Base-by-base conservation (phyloP, 257 asterid genomes). In the Solanum arcanum region DNA sequence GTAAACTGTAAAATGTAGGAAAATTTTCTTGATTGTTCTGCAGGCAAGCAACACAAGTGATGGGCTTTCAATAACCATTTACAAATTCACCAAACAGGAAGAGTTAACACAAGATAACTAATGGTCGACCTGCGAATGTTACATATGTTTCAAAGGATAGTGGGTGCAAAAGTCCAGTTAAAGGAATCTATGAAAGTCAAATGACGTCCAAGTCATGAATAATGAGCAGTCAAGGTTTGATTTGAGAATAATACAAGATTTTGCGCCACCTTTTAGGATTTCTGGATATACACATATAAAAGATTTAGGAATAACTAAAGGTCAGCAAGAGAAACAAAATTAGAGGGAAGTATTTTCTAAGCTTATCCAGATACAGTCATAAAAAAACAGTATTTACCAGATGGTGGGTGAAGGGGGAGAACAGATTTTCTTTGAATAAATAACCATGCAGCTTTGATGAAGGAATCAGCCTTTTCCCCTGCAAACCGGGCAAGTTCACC, bases 401-500 rank as follows among this genome's bases (percentile, higher is more conserved):
- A 87, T 77, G 96, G 97, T 41, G 98, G 98, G 83, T 91, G 91
- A 76, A 20, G 92, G 29, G 98, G 97, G 84, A 95, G 98, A 86
- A 92, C 97, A 86, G 94, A 91, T 84, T 94, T 93, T 87, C 94
- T 88, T 64, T 86, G 85, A 89, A 96, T 91, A 90, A 92, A 91
- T 18, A 88, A 90, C 98, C 96, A 94, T 20, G 99, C 98, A 59
- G 86, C 87, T 87, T 88, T 93, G 13, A 97, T 92, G 76, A 93
- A 23, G 59, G 93, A 91, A 88, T 96, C 92, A 56, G 97, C 98
- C 87, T 89, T 94, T 89, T 89, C 89, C 87, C 98, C 99, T 13
- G 94, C 92, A 87, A 77, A 64, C 83, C 95, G 92, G 56, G 99
- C 99, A 87, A 98, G 96, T 81, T 96, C 97, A 82, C 99, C 99